Conservation (phyloP, 2,329 filamentous ascomycete genomes). For the Epichloe typhina region DNA sequence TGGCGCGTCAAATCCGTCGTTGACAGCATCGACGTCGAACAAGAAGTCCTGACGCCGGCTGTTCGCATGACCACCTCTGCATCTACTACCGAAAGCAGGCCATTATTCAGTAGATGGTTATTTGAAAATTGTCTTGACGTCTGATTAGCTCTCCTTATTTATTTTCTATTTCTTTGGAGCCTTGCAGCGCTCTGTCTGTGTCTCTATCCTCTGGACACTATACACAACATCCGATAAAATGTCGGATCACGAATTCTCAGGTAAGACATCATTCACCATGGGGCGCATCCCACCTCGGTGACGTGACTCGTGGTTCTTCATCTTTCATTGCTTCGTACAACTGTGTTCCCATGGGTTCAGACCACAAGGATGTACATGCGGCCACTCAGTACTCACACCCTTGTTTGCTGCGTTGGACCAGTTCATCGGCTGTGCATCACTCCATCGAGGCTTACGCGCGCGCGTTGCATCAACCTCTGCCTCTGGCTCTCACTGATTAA, state of each 20-base stretch:
- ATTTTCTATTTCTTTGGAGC: background rate
- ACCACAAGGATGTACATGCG: background rate
- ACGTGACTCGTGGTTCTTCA: background rate
- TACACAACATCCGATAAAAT: slow-evolving; percentile 23
- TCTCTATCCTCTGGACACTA: background rate
- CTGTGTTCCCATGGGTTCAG: background rate
- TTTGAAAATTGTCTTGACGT: background rate
- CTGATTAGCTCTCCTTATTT: background rate
- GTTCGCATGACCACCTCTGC: background rate
- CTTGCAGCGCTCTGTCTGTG: background rate
- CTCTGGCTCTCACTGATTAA: background rate
- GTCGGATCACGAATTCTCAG: slow-evolving; percentile 55
- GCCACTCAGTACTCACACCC: slow-evolving; percentile 1
- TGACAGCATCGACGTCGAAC: background rate
- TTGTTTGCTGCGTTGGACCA: slow-evolving; percentile 1
- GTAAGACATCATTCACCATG: slow-evolving; percentile 25
- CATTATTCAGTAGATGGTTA: too few relatives aligned
- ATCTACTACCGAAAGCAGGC: too few relatives aligned
- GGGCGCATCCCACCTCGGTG: background rate
- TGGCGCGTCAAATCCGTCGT: slow-evolving; percentile 1
- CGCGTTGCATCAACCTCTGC: background rate
- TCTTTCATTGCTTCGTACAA: background rate
- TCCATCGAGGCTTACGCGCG: background rate
- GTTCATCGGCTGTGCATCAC: slow-evolving; percentile 1
- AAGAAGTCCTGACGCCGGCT: background rate